Percentiles rank a stretch among this genome's conserved stretches.
Conservation (phyloP, 352 stramenopile genomes). For the Phytopythium montanum region DNA sequence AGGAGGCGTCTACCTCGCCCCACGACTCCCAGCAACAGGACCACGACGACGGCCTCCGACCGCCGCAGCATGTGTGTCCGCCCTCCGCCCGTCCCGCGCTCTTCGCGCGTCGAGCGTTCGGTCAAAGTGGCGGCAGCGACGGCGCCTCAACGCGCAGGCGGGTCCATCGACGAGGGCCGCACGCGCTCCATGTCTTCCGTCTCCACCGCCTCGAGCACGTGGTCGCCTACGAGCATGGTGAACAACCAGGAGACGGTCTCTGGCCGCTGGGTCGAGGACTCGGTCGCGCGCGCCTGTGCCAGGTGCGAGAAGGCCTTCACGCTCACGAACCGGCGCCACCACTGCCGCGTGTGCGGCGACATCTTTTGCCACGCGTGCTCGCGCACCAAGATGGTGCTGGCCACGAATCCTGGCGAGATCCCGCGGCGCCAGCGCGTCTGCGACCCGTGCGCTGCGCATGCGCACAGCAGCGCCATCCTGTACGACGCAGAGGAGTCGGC, state of each 20-base stretch:
- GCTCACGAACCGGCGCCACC: conserved; percentile 72
- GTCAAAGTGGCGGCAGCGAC: conserved; percentile 16
- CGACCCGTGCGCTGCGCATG: conserved; percentile 56
- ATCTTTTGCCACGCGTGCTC: conserved; percentile 84
- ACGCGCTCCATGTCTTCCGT: conserved; percentile 59
- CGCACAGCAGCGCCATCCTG: conserved; percentile 58
- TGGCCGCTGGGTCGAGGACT: conserved; percentile 67
- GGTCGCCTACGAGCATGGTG: conserved; percentile 45
- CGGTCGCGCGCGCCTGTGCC: conserved; percentile 39
- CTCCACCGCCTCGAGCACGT: conserved; percentile 65
- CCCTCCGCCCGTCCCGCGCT: conserved; percentile 25
- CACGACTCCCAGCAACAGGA: neutral
- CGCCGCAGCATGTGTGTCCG: conserved; percentile 44
- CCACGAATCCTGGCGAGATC: conserved; percentile 59
- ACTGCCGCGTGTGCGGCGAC: conserved; percentile 79
- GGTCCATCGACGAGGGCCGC: conserved; percentile 7
- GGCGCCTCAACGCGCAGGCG: neutral
- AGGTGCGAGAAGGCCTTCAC: conserved; percentile 74
- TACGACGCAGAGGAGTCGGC: conserved; percentile 49
- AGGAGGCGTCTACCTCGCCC: neutral
- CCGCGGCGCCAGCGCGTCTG: conserved; percentile 72
- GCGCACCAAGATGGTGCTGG: conserved; percentile 75
- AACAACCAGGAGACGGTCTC: conserved; percentile 54
- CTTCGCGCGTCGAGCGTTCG: conserved; percentile 19
- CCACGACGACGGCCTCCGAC: neutral